These are phyloP conservation scores for Calocybe indica DNA, from an alignment of 768 basidiomycete genomes.

Conservation along the genomic window DNA sequence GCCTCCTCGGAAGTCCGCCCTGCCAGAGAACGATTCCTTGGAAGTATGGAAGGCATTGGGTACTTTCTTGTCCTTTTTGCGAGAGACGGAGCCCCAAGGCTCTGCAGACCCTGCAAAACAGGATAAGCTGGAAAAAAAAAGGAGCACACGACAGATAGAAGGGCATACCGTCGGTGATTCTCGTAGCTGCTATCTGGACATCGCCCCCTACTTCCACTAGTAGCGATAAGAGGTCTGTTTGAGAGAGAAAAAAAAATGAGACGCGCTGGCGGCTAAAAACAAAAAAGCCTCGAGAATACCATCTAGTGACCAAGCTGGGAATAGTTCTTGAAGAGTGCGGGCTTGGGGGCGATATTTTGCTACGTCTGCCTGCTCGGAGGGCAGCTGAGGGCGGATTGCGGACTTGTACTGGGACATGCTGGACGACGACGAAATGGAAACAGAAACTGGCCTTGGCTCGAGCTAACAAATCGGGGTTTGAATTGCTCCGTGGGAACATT, in stretches of 20 bases:
- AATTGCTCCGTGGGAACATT: slow-evolving; percentile 15
- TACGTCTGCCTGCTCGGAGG: slow-evolving; percentile 25
- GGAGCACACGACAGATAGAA: slow-evolving; percentile 3
- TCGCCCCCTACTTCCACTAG: slow-evolving; percentile 67
- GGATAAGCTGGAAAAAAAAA: slow-evolving; percentile 12
- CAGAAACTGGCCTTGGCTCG: slow-evolving; percentile 6
- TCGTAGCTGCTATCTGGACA: slow-evolving; percentile 59
- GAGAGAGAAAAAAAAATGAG: slow-evolving; percentile 16
- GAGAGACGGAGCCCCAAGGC: slow-evolving; percentile 80
- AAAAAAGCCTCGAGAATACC: slow-evolving; percentile 32
- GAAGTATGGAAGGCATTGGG: slow-evolving; percentile 34
- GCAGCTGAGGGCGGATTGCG: slow-evolving; percentile 32
- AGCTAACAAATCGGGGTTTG: slow-evolving; percentile 2
- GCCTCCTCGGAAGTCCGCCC: slow-evolving; percentile 55
- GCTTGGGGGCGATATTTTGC: slow-evolving; percentile 50
- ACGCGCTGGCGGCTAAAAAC: slow-evolving; percentile 12
- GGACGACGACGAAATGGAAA: slow-evolving; percentile 18
- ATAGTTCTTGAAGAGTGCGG: slow-evolving; percentile 62
- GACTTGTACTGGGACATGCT: slow-evolving; percentile 53
- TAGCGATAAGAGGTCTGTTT: slow-evolving; percentile 61
- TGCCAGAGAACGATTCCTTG: slow-evolving; percentile 44
- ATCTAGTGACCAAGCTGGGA: slow-evolving; percentile 64
- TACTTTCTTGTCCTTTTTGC: slow-evolving; percentile 84
- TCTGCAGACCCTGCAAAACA: slow-evolving; percentile 54
- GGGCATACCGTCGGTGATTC: slow-evolving; percentile 66